phyloP scores from a whole-genome alignment of 148 eudicot genomes.

The Dianthus caryophyllus region DNA sequence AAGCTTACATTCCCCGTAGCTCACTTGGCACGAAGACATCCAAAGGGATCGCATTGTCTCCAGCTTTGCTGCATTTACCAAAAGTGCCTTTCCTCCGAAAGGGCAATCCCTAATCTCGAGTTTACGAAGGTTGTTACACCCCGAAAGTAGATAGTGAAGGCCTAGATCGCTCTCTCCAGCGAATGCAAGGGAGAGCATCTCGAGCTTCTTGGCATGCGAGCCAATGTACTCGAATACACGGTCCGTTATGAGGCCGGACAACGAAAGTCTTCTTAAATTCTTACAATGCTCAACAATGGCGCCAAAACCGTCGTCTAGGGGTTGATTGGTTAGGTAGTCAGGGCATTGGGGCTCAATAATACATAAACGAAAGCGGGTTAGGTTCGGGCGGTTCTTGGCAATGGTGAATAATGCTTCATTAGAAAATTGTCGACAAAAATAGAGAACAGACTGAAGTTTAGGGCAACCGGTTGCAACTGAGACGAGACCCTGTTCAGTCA shows the following conservation, averaged over 20 bases:
- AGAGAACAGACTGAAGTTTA: constrained; percentile 74
- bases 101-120: constrained; percentile 93
- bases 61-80: constrained; percentile 74
- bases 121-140: constrained; percentile 74
- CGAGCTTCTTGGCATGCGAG: constrained; percentile 69
- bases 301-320: constrained; percentile 81
- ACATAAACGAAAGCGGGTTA: constrained; percentile 71
- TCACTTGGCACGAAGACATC: constrained; percentile 93
- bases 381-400: constrained; percentile 66
- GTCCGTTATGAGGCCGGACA: constrained; percentile 86
- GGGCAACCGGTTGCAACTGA: constrained; percentile 83
- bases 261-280: constrained; percentile 64
- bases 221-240: constrained; percentile 74
- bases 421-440: constrained; percentile 90
- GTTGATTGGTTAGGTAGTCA: constrained; percentile 68
- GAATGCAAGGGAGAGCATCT: constrained; percentile 88
- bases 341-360: constrained; percentile 75
- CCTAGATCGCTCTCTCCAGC: constrained; percentile 86
- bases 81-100: constrained; percentile 70
- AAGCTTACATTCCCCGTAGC: constrained; percentile 69
- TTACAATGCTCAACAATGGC: constrained; percentile 80
- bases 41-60: constrained; percentile 99
- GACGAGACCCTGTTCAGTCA: constrained; percentile 86
- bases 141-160: constrained; percentile 67
- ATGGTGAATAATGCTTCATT: constrained; percentile 66